Conservation (phyloP, 768 basidiomycete species). For the Hygrocybe coccinea region DNA sequence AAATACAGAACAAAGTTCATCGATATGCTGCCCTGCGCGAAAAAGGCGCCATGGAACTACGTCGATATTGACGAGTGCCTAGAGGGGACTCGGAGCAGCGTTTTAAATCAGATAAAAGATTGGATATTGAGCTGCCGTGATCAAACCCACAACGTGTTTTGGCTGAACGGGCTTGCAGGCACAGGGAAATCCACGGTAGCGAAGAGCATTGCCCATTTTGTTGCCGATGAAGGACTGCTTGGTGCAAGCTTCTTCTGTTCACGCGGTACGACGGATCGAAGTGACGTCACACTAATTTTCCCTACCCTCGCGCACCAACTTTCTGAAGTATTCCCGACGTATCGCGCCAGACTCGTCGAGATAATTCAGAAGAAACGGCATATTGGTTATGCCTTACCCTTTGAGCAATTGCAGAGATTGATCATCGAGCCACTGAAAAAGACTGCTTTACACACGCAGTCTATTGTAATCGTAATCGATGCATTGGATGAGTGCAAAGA, state of each 20-base stretch:
- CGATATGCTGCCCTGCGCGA: not conserved
- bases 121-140: not conserved
- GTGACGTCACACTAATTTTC: not conserved
- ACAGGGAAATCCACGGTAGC: conserved; percentile 2
- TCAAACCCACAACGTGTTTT: not conserved
- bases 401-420: not conserved
- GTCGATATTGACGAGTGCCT: not conserved
- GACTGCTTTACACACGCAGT: not conserved
- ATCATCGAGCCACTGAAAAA: not conserved
- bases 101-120: not conserved
- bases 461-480: conserved; percentile 4
- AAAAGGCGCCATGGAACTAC: not conserved
- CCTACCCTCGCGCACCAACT: conserved; percentile 5
- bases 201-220: conserved; percentile 1
- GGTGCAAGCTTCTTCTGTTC: conserved; percentile 7
- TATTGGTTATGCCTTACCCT: not conserved
- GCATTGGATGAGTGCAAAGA: conserved; percentile 8
- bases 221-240: not conserved
- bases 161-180: conserved; percentile 2
- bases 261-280: not conserved
- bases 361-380: not conserved
- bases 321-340: not conserved
- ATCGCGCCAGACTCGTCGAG: not conserved
- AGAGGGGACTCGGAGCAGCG: not conserved
- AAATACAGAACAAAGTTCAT: not conserved